Evolutionary conservation across 1,284 basidiomycete species (phyloP).

Genomic region (Sanghuangporus weigelae): DNA sequence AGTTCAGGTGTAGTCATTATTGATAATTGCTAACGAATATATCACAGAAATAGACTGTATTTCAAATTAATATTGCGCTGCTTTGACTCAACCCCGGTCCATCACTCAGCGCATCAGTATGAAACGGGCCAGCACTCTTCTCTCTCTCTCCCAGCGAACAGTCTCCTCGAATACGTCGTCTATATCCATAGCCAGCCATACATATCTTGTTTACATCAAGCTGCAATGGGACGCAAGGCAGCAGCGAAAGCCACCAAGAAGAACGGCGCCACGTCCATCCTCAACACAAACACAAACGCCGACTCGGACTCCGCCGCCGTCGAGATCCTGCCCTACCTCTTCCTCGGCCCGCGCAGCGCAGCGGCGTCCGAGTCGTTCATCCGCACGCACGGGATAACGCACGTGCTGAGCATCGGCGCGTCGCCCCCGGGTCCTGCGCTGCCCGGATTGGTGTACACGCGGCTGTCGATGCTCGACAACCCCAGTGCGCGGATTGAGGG

Average conservation of each 20-base stretch:
- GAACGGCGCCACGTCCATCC: neutral
- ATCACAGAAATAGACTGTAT: too few species aligned
- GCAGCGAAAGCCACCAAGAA: neutral
- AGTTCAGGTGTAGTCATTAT: too few species aligned
- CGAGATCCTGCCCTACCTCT: neutral
- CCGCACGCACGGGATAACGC: neutral
- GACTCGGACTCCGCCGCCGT: neutral
- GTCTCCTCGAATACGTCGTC: too few species aligned
- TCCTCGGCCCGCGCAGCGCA: neutral
- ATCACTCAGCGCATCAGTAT: too few species aligned
- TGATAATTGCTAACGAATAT: too few species aligned
- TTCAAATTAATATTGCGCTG: too few species aligned
- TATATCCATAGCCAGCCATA: too few species aligned
- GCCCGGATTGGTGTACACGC: neutral
- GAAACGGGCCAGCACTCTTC: too few species aligned
- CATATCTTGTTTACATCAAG: too few species aligned
- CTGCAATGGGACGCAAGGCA: neutral
- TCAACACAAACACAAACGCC: neutral
- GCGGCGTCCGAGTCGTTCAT: neutral
- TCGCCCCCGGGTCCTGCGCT: neutral
- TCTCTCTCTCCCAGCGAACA: too few species aligned
- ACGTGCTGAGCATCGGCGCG: neutral
- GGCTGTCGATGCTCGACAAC: neutral
- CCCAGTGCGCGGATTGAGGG: neutral
- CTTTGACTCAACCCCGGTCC: too few species aligned